Evolutionary conservation across 345 rosid species (phyloP).

Genomic region (Angophora floribunda): DNA sequence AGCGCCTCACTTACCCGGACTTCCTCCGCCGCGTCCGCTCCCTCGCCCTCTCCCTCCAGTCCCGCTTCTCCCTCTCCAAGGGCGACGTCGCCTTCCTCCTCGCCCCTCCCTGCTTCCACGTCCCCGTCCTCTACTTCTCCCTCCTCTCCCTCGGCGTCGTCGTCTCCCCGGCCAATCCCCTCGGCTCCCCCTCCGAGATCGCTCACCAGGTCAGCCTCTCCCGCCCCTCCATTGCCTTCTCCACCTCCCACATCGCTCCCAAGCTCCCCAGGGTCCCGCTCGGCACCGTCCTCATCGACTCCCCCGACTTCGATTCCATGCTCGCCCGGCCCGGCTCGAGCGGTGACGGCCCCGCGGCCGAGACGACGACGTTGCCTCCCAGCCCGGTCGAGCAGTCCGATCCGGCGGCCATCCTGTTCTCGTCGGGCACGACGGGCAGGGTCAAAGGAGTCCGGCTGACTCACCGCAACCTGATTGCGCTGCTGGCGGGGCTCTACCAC

Average conservation of each 20-base stretch:
- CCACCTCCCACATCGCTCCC: constrained; percentile 34
- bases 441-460: constrained; percentile 61
- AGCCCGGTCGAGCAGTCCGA: constrained; percentile 44
- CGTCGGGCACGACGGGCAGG: constrained; percentile 79
- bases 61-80: constrained; percentile 23
- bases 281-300: constrained; percentile 50
- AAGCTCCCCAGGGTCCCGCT: constrained; percentile 28
- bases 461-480: constrained; percentile 66
- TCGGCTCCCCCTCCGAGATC: constrained; percentile 45
- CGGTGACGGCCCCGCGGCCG: neutral
- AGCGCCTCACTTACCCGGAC: constrained; percentile 28
- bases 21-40: constrained; percentile 27
- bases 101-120: constrained; percentile 43
- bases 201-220: constrained; percentile 45
- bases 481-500: constrained; percentile 37
- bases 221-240: constrained; percentile 63
- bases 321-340: neutral
- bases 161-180: constrained; percentile 68
- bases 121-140: constrained; percentile 65
- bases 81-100: constrained; percentile 64
- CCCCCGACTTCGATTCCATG: constrained; percentile 60
- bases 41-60: constrained; percentile 33
- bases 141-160: constrained; percentile 65
- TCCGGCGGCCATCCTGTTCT: constrained; percentile 59
- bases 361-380: neutral